Evolutionary conservation across 208 protist genomes (phyloP).

Genomic region (Borovskyia barvae): DNA sequence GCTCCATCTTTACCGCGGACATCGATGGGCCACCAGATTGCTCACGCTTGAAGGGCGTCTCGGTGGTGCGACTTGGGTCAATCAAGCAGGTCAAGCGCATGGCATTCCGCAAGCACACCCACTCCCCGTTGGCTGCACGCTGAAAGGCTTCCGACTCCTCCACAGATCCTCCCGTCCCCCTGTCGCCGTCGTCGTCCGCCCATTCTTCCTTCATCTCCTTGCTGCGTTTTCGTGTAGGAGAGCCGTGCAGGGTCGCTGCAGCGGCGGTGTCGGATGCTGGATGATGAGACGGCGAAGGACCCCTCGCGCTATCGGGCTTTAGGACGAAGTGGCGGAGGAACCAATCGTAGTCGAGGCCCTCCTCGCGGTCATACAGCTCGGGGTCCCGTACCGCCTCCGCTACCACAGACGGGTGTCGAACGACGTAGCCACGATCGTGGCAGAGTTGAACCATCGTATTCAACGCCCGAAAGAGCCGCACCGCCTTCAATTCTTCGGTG

Average conservation of each 20-base stretch:
- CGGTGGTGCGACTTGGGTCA: background rate
- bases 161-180: no score
- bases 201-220: conserved; percentile 11
- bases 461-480: conserved; percentile 76
- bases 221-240: no score
- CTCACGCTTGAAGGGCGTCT: background rate
- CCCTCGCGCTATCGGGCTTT: conserved; percentile 20
- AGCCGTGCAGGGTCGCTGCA: background rate
- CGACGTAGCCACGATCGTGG: conserved; percentile 67
- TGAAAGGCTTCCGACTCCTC: conserved; percentile 26
- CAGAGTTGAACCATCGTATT: conserved; percentile 81
- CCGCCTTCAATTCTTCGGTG: conserved; percentile 65
- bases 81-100: conserved; percentile 59
- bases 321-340: conserved; percentile 67
- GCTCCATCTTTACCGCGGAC: conserved; percentile 8
- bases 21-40: background rate
- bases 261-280: background rate
- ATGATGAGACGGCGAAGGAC: background rate
- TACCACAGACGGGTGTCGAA: conserved; percentile 73
- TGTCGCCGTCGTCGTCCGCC: conserved; percentile 10
- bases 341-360: conserved; percentile 68
- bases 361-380: conserved; percentile 28
- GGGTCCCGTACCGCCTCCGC: conserved; percentile 52
- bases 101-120: conserved; percentile 55
- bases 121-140: conserved; percentile 32